Percentiles rank a stretch among this genome's conserved stretches.
phyloP scores from a whole-genome alignment of 2,329 filamentous ascomycete species.

The Chalaropsis ovoidea region DNA sequence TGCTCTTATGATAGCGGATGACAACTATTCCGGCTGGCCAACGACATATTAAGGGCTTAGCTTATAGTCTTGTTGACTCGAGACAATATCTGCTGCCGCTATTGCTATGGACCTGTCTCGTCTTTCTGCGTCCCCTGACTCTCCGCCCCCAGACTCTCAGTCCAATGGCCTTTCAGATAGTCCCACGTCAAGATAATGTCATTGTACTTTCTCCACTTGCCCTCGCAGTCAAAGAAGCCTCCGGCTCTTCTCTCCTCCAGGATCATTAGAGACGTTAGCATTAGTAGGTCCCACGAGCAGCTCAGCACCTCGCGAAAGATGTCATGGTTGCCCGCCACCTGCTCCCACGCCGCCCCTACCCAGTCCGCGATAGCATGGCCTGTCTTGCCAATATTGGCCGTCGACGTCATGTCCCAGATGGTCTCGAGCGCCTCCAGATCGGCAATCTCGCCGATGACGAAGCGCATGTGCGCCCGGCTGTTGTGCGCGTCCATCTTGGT shows the following conservation, averaged over 20 bases:
- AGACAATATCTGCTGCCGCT: too few species aligned
- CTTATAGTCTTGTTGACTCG: too few species aligned
- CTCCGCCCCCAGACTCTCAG: background rate
- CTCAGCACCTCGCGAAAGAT: background rate
- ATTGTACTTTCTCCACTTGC: background rate
- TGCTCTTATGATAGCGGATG: too few species aligned
- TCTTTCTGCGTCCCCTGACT: background rate
- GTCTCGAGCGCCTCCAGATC: background rate
- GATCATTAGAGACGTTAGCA: slow-evolving; percentile 9
- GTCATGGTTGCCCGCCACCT: background rate
- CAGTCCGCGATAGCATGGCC: slow-evolving; percentile 15
- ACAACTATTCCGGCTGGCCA: too few species aligned
- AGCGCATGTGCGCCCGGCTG: slow-evolving; percentile 12
- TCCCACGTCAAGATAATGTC: slow-evolving; percentile 12
- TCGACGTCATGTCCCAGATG: slow-evolving; percentile 6
- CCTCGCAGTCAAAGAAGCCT: background rate
- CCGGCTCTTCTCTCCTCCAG: background rate
- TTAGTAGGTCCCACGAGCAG: background rate
- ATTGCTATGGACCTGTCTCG: too few species aligned
- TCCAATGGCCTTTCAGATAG: slow-evolving; percentile 6
- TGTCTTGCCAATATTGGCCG: background rate
- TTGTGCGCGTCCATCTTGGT: slow-evolving; percentile 18
- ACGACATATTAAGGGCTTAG: too few species aligned
- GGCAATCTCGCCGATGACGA: slow-evolving; percentile 1
- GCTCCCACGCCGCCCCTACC: slow-evolving; percentile 13